Base-by-base conservation (phyloP, 208 protist species). In the Strigomonas culicis region DNA sequence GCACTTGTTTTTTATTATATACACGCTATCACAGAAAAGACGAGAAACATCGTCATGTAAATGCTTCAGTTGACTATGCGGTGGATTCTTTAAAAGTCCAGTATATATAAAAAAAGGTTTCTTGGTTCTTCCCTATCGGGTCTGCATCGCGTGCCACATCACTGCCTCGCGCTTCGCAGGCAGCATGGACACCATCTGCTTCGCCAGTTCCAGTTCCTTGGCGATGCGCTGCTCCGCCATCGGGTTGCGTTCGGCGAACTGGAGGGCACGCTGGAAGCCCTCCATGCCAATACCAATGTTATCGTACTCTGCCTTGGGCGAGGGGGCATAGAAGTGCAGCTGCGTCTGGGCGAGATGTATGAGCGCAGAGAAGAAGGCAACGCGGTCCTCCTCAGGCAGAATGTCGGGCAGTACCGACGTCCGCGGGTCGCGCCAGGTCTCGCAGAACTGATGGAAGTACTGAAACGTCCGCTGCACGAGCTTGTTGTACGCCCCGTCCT, bases 281-380 rank as follows among this genome's bases (percentile, higher is more conserved):
- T 72, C 68, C 63, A 72, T 73, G 39, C 72, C 56, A 17, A 60
- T 41, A 11, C 77, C 72, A 49, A 93, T 84, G 52, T 74, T 74
- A 41, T 95, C 84, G 68, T 92, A 97, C 67, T 95, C 86, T 44
- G 84, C 84, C 65, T 87, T 86, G 28, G 84, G 68, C 30, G 66
- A 70, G 31, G 51, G 50, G 57, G 68, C 74, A 10, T 50, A 70
- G 25, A 72, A 77, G 70, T 76, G 81, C 41, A 77, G 59, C 65
- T 86, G 78, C 57, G 87, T 47, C 49, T 90, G 85, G 17, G 88
- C 84, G 46, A 75, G 59, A 4, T 82, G 82, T 82, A 97, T 90
- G 41, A 90, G 60, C 4, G 82, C 79, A 24, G 77, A 66, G 63
- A 94, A 93, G 68, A 86, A 97, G n/a, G 88, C 77, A 34, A 86